Evolutionary conservation across 441 rosid species (phyloP).

Genomic region (Croton setiger): DNA sequence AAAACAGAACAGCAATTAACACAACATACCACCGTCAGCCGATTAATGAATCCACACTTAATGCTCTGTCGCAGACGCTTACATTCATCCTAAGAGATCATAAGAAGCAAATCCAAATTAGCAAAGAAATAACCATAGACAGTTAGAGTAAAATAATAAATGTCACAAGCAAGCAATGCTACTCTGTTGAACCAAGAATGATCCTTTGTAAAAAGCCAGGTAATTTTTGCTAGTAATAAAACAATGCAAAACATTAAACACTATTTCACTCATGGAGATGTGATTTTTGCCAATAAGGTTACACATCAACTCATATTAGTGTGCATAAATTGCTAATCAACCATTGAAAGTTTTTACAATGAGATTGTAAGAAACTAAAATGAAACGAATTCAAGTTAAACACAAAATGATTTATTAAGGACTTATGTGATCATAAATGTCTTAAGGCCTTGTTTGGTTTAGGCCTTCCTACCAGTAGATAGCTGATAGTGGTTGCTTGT

Average conservation of each 20-base stretch:
- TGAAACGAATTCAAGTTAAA: background rate
- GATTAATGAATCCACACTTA: slow-evolving; percentile 81
- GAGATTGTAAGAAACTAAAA: background rate
- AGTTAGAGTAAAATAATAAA: background rate
- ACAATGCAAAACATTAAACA: background rate
- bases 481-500: background rate
- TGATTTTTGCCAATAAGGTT: background rate
- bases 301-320: background rate
- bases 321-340: background rate
- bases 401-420: slow-evolving; percentile 1
- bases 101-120: slow-evolving; percentile 5
- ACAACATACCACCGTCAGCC: slow-evolving; percentile 75
- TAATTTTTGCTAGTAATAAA: background rate
- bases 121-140: slow-evolving; percentile 3
- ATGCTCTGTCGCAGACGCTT: slow-evolving; percentile 96
- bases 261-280: background rate
- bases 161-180: background rate
- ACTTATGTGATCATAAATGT: background rate
- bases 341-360: background rate
- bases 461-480: background rate
- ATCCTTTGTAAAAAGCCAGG: background rate
- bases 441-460: too few relatives aligned
- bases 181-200: background rate
- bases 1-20: slow-evolving; percentile 11
- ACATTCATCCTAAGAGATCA: slow-evolving; percentile 82